Conservation (phyloP, 768 basidiomycete genomes). For the Auriscalpium microsporum region DNA sequence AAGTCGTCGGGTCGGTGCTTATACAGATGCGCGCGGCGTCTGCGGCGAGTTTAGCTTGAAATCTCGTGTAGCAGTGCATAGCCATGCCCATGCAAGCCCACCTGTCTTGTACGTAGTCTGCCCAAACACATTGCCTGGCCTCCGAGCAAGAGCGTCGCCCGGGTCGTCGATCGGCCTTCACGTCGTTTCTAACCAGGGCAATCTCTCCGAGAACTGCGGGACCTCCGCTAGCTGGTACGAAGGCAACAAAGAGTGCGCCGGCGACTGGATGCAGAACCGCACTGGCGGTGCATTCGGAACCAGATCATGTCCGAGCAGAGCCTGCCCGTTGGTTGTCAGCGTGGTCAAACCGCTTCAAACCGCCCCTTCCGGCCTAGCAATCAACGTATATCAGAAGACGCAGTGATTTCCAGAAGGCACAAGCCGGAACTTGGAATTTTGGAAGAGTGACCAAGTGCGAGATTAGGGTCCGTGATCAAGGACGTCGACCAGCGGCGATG, state of each 20-base stretch:
- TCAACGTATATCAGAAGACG: too few relatives aligned
- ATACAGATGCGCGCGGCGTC: conserved; percentile 51
- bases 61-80: not conserved
- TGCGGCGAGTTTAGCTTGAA: conserved; percentile 14
- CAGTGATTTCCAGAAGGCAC: too few relatives aligned
- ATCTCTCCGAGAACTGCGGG: conserved; percentile 41
- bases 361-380: too few relatives aligned
- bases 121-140: conserved; percentile 49
- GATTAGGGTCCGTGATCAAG: too few relatives aligned
- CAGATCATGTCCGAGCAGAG: not conserved
- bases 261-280: not conserved
- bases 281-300: too few relatives aligned
- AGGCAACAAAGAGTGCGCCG: not conserved
- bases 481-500: too few relatives aligned
- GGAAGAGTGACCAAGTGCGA: too few relatives aligned
- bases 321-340: too few relatives aligned
- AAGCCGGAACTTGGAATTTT: too few relatives aligned
- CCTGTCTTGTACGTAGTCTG: conserved; percentile 54
- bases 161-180: conserved; percentile 34
- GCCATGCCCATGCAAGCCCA: conserved; percentile 13
- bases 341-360: too few relatives aligned
- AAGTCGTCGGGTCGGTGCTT: conserved; percentile 39
- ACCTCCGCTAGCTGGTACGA: conserved; percentile 15
- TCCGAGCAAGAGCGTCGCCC: conserved; percentile 45
- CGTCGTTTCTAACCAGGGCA: conserved; percentile 54